Evolutionary conservation across 208 protist species (phyloP).

Genomic region (Leishmania amazonensis): DNA sequence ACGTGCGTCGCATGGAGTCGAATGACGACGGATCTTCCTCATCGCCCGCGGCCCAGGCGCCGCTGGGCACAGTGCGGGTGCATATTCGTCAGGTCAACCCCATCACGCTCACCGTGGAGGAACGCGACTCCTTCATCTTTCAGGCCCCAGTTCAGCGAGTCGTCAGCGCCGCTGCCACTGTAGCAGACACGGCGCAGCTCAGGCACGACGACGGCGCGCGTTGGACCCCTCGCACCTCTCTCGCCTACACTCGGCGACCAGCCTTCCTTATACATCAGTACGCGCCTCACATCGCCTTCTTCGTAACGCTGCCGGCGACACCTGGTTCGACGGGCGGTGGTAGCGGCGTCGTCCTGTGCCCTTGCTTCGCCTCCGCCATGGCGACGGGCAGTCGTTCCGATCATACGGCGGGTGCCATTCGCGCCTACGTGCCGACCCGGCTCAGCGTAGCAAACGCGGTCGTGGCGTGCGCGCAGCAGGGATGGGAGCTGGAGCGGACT

Average conservation of each 20-base stretch:
- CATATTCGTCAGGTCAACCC: slow-evolving; percentile 52
- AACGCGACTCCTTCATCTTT: slow-evolving; percentile 43
- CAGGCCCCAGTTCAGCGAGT: slow-evolving; percentile 21
- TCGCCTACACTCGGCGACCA: slow-evolving; percentile 50
- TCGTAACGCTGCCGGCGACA: slow-evolving; percentile 25
- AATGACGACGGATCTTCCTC: background rate
- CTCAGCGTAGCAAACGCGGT: slow-evolving; percentile 55
- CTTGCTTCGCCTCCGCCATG: slow-evolving; percentile 25
- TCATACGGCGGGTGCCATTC: background rate
- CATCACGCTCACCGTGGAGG: slow-evolving; percentile 58
- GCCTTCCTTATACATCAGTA: slow-evolving; percentile 63
- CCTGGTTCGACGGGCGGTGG: background rate
- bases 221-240: background rate
- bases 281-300: slow-evolving; percentile 60
- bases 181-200: background rate
- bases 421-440: slow-evolving; percentile 15
- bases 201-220: background rate
- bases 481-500: slow-evolving; percentile 12
- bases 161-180: slow-evolving; percentile 5
- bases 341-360: slow-evolving; percentile 33
- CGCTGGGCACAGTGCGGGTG: slow-evolving; percentile 35
- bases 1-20: background rate
- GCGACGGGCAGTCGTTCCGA: background rate
- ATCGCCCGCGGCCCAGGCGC: background rate
- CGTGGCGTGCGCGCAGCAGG: slow-evolving; percentile 54